phyloP scores from a whole-genome alignment of 75 land plant species.

The Selaginella tamariscina region DNA sequence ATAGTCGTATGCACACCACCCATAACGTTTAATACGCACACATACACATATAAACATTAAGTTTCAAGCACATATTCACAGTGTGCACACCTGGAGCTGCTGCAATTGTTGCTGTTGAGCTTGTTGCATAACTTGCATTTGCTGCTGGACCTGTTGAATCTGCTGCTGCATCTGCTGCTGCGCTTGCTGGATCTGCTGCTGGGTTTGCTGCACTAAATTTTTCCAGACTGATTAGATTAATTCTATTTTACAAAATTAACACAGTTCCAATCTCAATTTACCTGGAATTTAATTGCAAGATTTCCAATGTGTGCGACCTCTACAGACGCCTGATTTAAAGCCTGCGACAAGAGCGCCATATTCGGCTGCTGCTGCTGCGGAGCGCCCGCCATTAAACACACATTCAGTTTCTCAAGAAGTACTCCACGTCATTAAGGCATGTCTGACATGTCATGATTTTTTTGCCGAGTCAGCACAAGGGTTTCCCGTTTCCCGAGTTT shows the following conservation, averaged over 20 bases:
- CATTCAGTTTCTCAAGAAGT: too few relatives aligned
- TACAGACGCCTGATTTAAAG: background rate
- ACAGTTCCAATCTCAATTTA: background rate
- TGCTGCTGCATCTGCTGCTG: background rate
- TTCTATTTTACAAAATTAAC: too few relatives aligned
- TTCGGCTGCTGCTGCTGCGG: background rate
- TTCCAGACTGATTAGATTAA: too few relatives aligned
- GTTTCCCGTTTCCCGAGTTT: too few relatives aligned
- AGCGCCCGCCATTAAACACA: constrained; percentile 1
- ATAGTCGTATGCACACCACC: too few relatives aligned
- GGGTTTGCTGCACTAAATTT: background rate
- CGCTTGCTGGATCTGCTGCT: background rate
- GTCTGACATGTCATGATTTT: too few relatives aligned
- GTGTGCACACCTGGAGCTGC: background rate
- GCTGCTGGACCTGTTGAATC: background rate
- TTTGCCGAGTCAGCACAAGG: too few relatives aligned
- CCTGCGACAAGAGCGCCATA: background rate
- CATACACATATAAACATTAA: too few relatives aligned
- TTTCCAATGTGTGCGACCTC: background rate
- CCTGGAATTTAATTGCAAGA: background rate
- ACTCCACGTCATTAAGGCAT: too few relatives aligned
- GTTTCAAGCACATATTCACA: background rate
- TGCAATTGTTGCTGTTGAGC: background rate
- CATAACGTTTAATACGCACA: too few relatives aligned
- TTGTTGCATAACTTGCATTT: background rate